Base-by-base conservation (phyloP, 257 asterid genomes). In the Avicennia marina region DNA sequence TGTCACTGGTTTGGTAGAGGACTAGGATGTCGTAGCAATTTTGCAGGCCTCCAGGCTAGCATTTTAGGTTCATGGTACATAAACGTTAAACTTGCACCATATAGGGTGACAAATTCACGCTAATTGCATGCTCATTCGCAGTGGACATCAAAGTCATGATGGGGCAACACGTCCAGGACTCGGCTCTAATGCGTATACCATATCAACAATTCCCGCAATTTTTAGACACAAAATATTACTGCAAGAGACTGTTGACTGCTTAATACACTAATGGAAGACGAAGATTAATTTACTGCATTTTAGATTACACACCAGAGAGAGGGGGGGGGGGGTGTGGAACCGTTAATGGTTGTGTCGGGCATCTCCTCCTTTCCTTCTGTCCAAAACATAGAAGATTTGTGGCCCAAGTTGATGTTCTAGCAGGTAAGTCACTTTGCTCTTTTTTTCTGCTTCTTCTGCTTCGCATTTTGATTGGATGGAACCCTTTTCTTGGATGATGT, bases 381-480 rank as follows among this genome's bases (percentile, higher is more conserved):
- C 40, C 42, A 13, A 24, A 53, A 17, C 49, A 25, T 4, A 16
- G 15, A 26, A 40, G 16, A 36, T 43, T 36, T 11, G 42, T 24
- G 1, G 9, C 39, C 29, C 34, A 55, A 41, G 20, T 6, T 34
- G 24, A 53, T 38, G 60, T 29, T n/a, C 9, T 45, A 32, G 34
- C n/a, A n/a, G n/a, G n/a, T n/a, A n/a, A 42, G 62, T 77, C 65
- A 81, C 19, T 54, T 71, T 2, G 77, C 76, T 59, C 64, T 77
- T 59, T 69, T 81, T 83, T 74, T 72, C 69, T 68, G 61, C 60
- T 69, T 81, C 85, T 74, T 72, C 69, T 68, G 61, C 58, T 53
- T 80, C 66, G 58, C 53, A 1, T 43, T 74, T 62, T 58, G 81
- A 52, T 31, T 62, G 9, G 78, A 44, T 13, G 74, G 77, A 51